Percentiles rank a stretch among this genome's conserved stretches.
These are phyloP conservation scores for Boeremia lycopersici DNA, from an alignment of 2,329 filamentous ascomycete genomes.

Conservation along the genomic window DNA sequence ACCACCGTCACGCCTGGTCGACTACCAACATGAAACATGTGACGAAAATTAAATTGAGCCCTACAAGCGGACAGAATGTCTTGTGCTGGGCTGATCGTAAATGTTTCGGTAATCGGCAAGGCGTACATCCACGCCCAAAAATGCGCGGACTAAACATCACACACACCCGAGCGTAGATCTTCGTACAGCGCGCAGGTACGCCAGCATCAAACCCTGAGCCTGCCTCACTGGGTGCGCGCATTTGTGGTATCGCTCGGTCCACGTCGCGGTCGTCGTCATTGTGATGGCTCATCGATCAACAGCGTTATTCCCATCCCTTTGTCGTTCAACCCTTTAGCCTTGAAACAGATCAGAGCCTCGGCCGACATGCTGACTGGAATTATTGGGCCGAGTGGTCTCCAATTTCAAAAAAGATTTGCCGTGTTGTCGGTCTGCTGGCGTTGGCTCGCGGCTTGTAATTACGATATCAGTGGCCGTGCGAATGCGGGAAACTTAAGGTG, in stretches of 20 bases:
- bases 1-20: constrained; percentile 20
- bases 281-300: constrained; percentile 30
- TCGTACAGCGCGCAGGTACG: constrained; percentile 10
- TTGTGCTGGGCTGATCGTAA: background rate
- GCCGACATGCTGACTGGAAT: constrained; percentile 29
- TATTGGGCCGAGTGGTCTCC: constrained; percentile 23
- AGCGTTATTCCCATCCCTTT: constrained; percentile 22
- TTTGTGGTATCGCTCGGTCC: constrained; percentile 11
- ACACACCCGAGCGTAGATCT: constrained; percentile 3
- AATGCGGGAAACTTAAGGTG: constrained; percentile 2
- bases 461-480: constrained; percentile 4
- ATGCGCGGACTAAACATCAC: constrained; percentile 26
- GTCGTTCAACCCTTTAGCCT: constrained; percentile 6
- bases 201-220: constrained; percentile 1
- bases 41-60: constrained; percentile 20
- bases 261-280: constrained; percentile 21
- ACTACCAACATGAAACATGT: constrained; percentile 23
- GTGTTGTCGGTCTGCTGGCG: constrained; percentile 18
- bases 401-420: constrained; percentile 10
- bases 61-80: constrained; percentile 1
- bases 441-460: constrained; percentile 26
- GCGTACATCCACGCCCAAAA: constrained; percentile 30
- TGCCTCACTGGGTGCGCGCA: constrained; percentile 6
- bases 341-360: constrained; percentile 22
- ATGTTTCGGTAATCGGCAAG: constrained; percentile 25